A percentile compares a stretch with the other conserved stretches of the same genome.
These are phyloP conservation scores for Pleurotus tuoliensis DNA, from an alignment of 768 basidiomycete genomes.

Conservation along the genomic window DNA sequence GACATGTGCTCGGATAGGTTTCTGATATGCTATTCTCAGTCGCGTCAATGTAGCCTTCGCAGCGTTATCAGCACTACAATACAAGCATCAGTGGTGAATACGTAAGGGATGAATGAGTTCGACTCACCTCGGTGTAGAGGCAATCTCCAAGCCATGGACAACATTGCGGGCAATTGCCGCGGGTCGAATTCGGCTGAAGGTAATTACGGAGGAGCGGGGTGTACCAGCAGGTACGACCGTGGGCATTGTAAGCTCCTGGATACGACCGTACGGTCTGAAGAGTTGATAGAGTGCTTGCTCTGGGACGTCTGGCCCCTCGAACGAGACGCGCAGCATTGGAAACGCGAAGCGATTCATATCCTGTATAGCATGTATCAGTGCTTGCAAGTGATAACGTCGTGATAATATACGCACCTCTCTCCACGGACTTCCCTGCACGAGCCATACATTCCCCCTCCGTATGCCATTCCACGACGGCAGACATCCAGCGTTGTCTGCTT, in stretches of 20 bases:
- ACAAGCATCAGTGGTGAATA: background rate
- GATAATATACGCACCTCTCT: conserved; percentile 51
- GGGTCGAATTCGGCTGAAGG: conserved; percentile 58
- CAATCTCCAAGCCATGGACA: conserved; percentile 55
- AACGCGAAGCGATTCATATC: conserved; percentile 86
- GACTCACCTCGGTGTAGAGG: conserved; percentile 14
- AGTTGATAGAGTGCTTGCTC: conserved; percentile 78
- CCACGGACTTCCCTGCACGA: conserved; percentile 79
- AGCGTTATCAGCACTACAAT: conserved; percentile 6
- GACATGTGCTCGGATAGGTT: conserved; percentile 60
- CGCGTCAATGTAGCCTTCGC: conserved; percentile 34
- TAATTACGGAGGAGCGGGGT: conserved; percentile 60
- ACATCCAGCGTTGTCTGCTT: conserved; percentile 46
- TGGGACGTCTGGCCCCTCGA: conserved; percentile 84
- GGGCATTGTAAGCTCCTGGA: conserved; percentile 62
- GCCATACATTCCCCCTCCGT: conserved; percentile 52
- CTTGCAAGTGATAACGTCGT: background rate
- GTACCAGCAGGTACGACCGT: conserved; percentile 59
- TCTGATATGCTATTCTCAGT: conserved; percentile 56
- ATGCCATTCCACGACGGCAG: conserved; percentile 63
- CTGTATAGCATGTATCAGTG: conserved; percentile 29
- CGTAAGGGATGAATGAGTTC: background rate
- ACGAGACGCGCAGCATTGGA: conserved; percentile 66
- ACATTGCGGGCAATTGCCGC: conserved; percentile 84
- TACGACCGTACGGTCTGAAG: conserved; percentile 83